Percentiles rank a stretch among this genome's conserved stretches.
Conservation (phyloP, 2,329 filamentous ascomycete species). For the Keithomyces neogunnii region DNA sequence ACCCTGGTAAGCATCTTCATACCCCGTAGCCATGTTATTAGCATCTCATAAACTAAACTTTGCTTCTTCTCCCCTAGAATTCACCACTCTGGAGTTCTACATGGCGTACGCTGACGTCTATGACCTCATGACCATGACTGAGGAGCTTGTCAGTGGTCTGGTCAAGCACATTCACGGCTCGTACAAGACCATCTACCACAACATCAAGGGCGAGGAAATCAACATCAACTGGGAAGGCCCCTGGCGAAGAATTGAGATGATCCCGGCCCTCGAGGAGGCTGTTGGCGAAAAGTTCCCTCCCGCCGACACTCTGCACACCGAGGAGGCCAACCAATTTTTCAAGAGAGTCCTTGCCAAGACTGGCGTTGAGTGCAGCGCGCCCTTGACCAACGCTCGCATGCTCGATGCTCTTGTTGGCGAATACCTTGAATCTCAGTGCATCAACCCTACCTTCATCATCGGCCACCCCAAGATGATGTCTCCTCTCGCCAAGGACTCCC, state of each 20-base stretch:
- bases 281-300: conserved; percentile 91
- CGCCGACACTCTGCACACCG: conserved; percentile 79
- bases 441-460: conserved; percentile 67
- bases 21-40: background rate
- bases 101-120: conserved; percentile 87
- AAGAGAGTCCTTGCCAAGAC: conserved; percentile 77
- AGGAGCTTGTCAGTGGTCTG: conserved; percentile 83
- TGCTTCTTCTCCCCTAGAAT: conserved; percentile 49
- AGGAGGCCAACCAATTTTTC: conserved; percentile 84
- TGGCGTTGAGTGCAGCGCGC: conserved; percentile 81
- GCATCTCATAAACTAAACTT: background rate
- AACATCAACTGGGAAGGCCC: conserved; percentile 94
- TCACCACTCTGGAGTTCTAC: conserved; percentile 97
- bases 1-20: conserved; percentile 39
- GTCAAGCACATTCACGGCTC: conserved; percentile 84
- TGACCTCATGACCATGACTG: conserved; percentile 73
- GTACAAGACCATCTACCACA: conserved; percentile 80
- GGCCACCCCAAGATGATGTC: conserved; percentile 67
- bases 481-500: conserved; percentile 92
- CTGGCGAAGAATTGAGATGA: conserved; percentile 94
- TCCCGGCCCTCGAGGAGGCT: conserved; percentile 71
- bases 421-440: conserved; percentile 86
- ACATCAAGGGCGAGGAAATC: conserved; percentile 76
- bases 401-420: conserved; percentile 91
- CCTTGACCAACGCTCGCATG: conserved; percentile 90